These are phyloP conservation scores for Clarireedia paspali DNA, from an alignment of 2,329 filamentous ascomycete genomes.

Conservation along the genomic window DNA sequence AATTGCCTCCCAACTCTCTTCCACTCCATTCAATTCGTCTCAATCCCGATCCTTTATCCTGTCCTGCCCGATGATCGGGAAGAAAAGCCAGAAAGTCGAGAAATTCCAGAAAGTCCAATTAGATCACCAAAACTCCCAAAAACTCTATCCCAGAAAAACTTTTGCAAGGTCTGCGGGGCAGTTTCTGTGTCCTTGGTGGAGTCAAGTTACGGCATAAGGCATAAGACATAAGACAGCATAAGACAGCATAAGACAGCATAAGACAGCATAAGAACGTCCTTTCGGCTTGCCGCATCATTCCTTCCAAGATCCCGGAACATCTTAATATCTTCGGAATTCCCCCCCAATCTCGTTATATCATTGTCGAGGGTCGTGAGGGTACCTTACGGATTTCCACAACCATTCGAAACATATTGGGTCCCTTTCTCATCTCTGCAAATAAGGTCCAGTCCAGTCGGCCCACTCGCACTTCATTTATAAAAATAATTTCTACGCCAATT, in stretches of 20 bases:
- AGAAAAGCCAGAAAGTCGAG: no score
- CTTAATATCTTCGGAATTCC: neutral
- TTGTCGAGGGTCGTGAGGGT: neutral
- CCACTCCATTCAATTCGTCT: neutral
- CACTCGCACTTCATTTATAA: conserved; percentile 2
- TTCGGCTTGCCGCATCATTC: neutral
- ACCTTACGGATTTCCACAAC: neutral
- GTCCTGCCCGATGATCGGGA: no score
- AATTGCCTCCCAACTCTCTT: neutral
- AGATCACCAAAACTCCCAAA: no score
- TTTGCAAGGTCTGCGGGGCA: no score
- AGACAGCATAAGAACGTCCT: neutral
- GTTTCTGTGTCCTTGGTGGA: neutral
- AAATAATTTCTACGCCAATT: neutral
- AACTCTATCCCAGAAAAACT: no score
- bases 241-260: neutral
- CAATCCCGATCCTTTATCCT: no score
- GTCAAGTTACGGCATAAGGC: no score
- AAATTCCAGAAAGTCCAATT: no score
- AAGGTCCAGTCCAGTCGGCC: conserved; percentile 1
- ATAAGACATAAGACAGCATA: no score
- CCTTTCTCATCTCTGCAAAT: neutral
- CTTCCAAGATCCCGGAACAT: neutral
- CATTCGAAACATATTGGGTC: conserved; percentile 2
- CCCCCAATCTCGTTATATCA: neutral